phyloP scores from a whole-genome alignment of 768 basidiomycete genomes.

The Mycena amicta region DNA sequence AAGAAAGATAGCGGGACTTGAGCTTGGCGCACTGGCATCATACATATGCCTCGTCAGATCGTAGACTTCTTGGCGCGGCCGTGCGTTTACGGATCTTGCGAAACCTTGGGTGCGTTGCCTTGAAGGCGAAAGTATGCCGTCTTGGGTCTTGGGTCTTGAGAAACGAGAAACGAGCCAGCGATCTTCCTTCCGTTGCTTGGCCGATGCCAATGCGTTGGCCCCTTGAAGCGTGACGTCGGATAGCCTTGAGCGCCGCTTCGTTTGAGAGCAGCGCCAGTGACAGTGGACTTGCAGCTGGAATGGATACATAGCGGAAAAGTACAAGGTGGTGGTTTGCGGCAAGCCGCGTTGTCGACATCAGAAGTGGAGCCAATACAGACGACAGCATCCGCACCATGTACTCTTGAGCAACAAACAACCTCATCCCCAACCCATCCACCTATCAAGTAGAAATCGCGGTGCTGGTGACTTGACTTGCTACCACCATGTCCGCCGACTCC shows the following conservation, averaged over 20 bases:
- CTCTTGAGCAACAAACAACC: too few relatives aligned
- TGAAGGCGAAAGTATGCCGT: background rate
- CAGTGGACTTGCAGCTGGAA: background rate
- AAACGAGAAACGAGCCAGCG: background rate
- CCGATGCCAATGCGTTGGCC: background rate
- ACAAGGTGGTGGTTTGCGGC: background rate
- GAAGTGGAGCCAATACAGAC: too few relatives aligned
- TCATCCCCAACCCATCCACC: too few relatives aligned
- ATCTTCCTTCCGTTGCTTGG: background rate
- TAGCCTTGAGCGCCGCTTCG: too few relatives aligned
- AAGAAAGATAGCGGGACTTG: background rate
- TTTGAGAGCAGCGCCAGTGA: background rate
- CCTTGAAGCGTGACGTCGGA: background rate
- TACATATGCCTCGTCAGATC: background rate
- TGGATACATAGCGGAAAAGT: background rate
- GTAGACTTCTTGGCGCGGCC: background rate
- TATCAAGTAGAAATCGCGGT: too few relatives aligned
- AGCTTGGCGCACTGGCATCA: background rate
- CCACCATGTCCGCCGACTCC: too few relatives aligned
- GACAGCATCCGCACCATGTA: too few relatives aligned
- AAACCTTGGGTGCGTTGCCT: background rate
- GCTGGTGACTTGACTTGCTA: too few relatives aligned
- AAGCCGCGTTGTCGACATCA: background rate
- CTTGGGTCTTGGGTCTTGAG: background rate
- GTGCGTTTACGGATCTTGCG: background rate